phyloP scores from a whole-genome alignment of 106 monocot genomes.

The Dioscorea zingiberensis region DNA sequence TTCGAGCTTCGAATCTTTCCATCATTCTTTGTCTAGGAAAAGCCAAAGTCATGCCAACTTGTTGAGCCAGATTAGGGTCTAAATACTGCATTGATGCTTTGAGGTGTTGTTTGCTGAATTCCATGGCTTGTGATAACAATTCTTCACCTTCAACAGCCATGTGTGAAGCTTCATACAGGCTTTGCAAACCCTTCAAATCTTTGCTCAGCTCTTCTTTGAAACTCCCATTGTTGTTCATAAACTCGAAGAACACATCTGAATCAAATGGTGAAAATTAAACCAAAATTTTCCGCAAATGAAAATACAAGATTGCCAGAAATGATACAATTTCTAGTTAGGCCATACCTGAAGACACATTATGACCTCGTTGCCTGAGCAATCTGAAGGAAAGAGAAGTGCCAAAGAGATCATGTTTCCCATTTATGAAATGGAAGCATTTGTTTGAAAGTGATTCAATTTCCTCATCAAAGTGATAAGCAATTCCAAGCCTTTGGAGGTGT shows the following conservation, averaged over 20 bases:
- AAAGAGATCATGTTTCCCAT: conserved; percentile 4
- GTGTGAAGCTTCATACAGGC: conserved; percentile 17
- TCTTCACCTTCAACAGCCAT: conserved; percentile 11
- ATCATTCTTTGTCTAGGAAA: conserved; percentile 7
- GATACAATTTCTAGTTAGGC: too few relatives aligned
- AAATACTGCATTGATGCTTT: neutral
- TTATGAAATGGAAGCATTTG: neutral
- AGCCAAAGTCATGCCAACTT: neutral
- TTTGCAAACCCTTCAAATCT: conserved; percentile 5
- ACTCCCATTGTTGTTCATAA: conserved; percentile 7
- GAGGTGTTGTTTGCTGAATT: conserved; percentile 8
- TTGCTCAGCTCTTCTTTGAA: conserved; percentile 5
- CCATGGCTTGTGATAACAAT: conserved; percentile 15
- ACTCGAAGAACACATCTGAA: conserved; percentile 12
- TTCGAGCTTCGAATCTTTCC: conserved; percentile 1
- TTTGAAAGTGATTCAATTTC: conserved; percentile 1
- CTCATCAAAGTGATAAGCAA: conserved; percentile 10
- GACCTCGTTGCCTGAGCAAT: conserved; percentile 8
- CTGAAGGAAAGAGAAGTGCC: conserved; percentile 11
- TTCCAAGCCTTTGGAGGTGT: neutral
- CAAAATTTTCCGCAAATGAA: too few relatives aligned
- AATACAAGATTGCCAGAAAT: too few relatives aligned
- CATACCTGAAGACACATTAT: too few relatives aligned
- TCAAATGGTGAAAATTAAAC: too few relatives aligned
- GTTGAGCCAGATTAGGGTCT: neutral